These are phyloP conservation scores for Eucalyptus grandis DNA, from an alignment of 345 rosid species.

Conservation along the genomic window DNA sequence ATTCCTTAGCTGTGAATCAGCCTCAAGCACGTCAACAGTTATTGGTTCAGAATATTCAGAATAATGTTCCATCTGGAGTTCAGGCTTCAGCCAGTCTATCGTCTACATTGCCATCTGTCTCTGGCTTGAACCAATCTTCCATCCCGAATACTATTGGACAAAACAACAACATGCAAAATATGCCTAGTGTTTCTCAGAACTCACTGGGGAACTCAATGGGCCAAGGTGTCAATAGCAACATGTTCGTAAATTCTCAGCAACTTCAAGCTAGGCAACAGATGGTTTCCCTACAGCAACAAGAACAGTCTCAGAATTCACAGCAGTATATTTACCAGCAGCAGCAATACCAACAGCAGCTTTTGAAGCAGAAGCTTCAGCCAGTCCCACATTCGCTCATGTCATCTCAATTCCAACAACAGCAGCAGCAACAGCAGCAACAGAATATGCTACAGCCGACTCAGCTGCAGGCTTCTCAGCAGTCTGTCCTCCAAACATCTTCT, in stretches of 20 bases:
- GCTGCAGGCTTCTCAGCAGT: conserved; percentile 68
- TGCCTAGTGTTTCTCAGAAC: conserved; percentile 59
- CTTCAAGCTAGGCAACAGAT: conserved; percentile 51
- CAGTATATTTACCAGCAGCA: conserved; percentile 40
- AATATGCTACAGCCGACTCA: conserved; percentile 51
- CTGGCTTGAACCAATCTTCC: conserved; percentile 44
- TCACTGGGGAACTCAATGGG: conserved; percentile 37
- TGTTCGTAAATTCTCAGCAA: conserved; percentile 57
- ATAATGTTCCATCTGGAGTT: conserved; percentile 41
- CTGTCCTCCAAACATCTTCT: conserved; percentile 57
- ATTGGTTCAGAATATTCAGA: conserved; percentile 55
- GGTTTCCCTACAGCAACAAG: conserved; percentile 59
- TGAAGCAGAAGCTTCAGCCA: conserved; percentile 54
- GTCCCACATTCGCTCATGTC: conserved; percentile 52
- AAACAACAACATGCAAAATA: conserved; percentile 48
- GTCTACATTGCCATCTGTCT: conserved; percentile 49
- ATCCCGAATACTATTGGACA: conserved; percentile 33
- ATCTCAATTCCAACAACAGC: conserved; percentile 53
- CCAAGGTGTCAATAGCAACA: conserved; percentile 49
- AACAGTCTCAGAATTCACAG: conserved; percentile 53
- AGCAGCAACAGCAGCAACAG: conserved; percentile 22
- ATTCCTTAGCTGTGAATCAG: conserved; percentile 40
- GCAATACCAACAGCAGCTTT: conserved; percentile 51
- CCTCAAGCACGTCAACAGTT: conserved; percentile 60
- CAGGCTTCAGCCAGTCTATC: conserved; percentile 55